Evolutionary conservation across 2,329 filamentous ascomycete species (phyloP).

Genomic region (Exophiala spinifera): DNA sequence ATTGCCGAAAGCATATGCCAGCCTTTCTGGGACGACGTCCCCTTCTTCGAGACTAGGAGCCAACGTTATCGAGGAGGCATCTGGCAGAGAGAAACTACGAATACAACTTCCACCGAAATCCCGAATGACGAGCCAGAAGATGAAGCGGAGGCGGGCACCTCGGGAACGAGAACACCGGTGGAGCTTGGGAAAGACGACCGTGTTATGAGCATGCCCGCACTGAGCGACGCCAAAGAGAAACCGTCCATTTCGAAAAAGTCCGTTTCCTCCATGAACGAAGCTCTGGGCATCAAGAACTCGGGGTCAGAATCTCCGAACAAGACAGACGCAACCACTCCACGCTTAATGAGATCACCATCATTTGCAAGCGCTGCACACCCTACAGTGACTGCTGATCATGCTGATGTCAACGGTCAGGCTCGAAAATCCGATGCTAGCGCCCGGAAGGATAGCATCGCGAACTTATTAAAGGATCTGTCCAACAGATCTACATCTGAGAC

Average conservation of each 20-base stretch:
- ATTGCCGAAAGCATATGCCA: conserved; percentile 86
- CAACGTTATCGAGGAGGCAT: conserved; percentile 84
- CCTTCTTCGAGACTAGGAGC: conserved; percentile 77
- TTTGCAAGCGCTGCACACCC: conserved; percentile 63
- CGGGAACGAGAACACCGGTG: conserved; percentile 20
- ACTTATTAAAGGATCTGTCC: conserved; percentile 65
- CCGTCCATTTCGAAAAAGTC: conserved; percentile 37
- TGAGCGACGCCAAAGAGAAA: conserved; percentile 39
- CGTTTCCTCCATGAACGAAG: conserved; percentile 21
- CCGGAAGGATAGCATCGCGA: conserved; percentile 57
- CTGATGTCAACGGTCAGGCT: conserved; percentile 63
- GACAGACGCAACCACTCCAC: conserved; percentile 40
- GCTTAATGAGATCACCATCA: conserved; percentile 59
- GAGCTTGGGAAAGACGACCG: conserved; percentile 31
- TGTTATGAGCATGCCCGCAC: conserved; percentile 36
- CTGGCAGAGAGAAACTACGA: conserved; percentile 52
- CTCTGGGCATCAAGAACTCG: conserved; percentile 29
- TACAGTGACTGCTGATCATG: conserved; percentile 63
- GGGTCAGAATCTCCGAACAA: conserved; percentile 29
- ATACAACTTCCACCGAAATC: conserved; percentile 28
- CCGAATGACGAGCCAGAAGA: conserved; percentile 34
- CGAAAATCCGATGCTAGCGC: conserved; percentile 55
- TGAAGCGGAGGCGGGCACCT: conserved; percentile 25
- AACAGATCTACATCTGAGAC: conserved; percentile 51
- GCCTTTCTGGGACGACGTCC: conserved; percentile 94